phyloP scores from a whole-genome alignment of 139 green algal species.

The Haematococcus sp. region DNA sequence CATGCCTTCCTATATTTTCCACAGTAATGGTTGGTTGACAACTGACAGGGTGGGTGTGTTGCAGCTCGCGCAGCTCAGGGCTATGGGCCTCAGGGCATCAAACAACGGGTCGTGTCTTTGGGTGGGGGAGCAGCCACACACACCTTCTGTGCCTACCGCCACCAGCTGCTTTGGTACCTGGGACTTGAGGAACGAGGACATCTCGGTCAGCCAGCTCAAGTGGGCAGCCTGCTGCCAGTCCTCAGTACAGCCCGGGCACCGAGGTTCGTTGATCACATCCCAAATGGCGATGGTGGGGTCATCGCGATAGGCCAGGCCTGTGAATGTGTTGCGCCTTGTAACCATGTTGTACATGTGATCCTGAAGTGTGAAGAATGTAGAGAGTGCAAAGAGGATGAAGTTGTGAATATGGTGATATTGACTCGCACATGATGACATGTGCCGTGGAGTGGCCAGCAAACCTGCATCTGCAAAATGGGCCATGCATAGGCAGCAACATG shows the following conservation, averaged over 20 bases:
- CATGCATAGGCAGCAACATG: no score
- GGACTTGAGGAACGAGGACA: not conserved
- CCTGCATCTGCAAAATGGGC: no score
- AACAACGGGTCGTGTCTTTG: no score
- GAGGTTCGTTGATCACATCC: not conserved
- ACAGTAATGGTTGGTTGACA: no score
- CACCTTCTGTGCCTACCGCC: slow-evolving; percentile 20
- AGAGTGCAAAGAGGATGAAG: slow-evolving; percentile 7
- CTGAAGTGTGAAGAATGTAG: not conserved
- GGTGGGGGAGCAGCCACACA: no score
- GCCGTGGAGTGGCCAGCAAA: no score
- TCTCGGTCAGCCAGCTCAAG: not conserved
- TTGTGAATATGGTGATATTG: no score
- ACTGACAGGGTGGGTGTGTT: no score
- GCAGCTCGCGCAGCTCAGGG: no score
- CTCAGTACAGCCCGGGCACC: slow-evolving; percentile 9
- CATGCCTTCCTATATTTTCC: no score
- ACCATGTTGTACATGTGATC: slow-evolving; percentile 20
- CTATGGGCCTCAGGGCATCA: no score
- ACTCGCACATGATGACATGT: no score
- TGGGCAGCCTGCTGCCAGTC: not conserved
- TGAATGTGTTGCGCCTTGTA: slow-evolving; percentile 19
- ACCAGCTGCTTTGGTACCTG: slow-evolving; percentile 12
- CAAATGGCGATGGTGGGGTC: slow-evolving; percentile 17
- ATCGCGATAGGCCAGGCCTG: slow-evolving; percentile 8